Percentiles rank a stretch among this genome's conserved stretches.
These are phyloP conservation scores for Protomyces gravidus DNA, from an alignment of 1,139 yeast species.

Conservation along the genomic window DNA sequence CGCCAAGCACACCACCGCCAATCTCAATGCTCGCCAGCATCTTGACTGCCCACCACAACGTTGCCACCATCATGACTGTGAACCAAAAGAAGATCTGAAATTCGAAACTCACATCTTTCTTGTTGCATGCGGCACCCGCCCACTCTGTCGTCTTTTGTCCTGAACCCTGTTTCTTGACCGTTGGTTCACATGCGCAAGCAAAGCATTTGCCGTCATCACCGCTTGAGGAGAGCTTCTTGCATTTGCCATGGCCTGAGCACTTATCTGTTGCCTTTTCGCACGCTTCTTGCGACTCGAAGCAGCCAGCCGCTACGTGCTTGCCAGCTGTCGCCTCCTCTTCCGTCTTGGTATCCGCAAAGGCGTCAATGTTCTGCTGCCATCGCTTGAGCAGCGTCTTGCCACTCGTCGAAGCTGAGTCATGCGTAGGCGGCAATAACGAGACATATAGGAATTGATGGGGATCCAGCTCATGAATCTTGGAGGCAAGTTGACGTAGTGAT, in stretches of 20 bases:
- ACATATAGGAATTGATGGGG: conserved; percentile 4
- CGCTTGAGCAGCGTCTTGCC: conserved; percentile 15
- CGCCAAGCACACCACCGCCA: conserved; percentile 25
- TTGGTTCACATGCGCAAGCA: conserved; percentile 56
- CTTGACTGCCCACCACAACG: conserved; percentile 26
- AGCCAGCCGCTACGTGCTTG: conserved; percentile 1
- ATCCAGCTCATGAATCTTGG: conserved; percentile 10
- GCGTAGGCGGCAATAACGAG: conserved; percentile 21
- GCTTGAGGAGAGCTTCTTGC: conserved; percentile 43
- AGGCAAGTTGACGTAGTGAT: conserved; percentile 7
- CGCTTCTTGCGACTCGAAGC: conserved; percentile 44
- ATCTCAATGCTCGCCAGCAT: conserved; percentile 20
- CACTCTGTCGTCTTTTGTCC: conserved; percentile 53
- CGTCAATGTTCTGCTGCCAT: conserved; percentile 27
- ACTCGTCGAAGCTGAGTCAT: background rate
- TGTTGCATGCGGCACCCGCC: conserved; percentile 63
- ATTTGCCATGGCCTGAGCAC: conserved; percentile 63
- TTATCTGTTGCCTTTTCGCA: conserved; percentile 53
- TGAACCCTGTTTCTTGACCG: conserved; percentile 43
- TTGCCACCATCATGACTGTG: conserved; percentile 20
- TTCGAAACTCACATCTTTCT: conserved; percentile 59
- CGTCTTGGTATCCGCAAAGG: conserved; percentile 23
- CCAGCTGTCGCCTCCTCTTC: background rate
- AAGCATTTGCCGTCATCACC: conserved; percentile 42
- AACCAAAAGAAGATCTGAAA: conserved; percentile 64